Base-by-base conservation (phyloP, 352 stramenopile genomes). In the Elongisporangium anandrum region DNA sequence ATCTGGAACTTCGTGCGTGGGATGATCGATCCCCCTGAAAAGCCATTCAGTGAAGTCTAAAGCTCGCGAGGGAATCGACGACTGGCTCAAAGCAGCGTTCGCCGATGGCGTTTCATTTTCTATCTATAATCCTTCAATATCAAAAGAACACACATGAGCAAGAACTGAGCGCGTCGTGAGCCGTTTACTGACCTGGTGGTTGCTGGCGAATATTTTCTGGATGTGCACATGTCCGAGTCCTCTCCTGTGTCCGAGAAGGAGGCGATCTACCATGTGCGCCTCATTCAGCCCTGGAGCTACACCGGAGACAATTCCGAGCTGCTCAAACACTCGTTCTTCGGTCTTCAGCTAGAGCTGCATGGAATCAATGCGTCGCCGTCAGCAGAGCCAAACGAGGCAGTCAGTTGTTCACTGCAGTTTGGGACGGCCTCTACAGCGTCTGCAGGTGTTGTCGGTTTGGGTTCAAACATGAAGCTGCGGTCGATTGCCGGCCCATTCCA, bases 321-420 rank as follows among this genome's bases (percentile, higher is more conserved):
- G 4, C 29, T 41, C 29, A 41, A 41, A 8, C 29, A 41, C 29
- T 15, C 74, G 5, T 84, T 81, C 52, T 81, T 76, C 48, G 75
- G 75, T 3, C 52, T 84, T 20, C 56, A 79, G 47, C 70, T 84
- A 0, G 75, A 84, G 56, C 69, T 84, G 34, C 59, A 59, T 34
- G 72, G 75, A 4, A 48, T 59, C 17, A 23, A 45, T 38, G 7
- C 52, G 13, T 41, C 29, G 2, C 9, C 29, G 13, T 41, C 29
- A 41, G 29, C 29, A 41, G 29, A 41, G 29, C 29, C 29, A 1
- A 41, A 41, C 9, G 29, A 41, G 9, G 29, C 9, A 41, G 13
- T 41, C 29, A 41, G 29, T 8, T 41, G 29, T 8, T 41, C 29
- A 1, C 29, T 41, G 2, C 5, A 41, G 29, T 41, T 41, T 41